Percentiles rank a stretch among this genome's conserved stretches.
phyloP scores from a whole-genome alignment of 495 filamentous ascomycete species.

The Neurospora terricola region DNA sequence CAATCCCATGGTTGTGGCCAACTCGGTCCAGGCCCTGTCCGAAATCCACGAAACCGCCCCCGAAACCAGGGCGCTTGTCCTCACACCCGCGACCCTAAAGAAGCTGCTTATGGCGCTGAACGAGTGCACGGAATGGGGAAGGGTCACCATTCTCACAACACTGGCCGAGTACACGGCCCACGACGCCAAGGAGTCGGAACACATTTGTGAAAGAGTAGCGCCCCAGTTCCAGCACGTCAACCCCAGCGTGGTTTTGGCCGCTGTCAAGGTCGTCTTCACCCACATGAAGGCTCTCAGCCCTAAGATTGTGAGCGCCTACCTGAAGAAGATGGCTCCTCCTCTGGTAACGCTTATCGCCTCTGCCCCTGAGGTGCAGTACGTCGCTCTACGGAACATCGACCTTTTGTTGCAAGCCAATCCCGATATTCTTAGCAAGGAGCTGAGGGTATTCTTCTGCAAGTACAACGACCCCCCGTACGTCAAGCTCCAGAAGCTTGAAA shows the following conservation, averaged over 20 bases:
- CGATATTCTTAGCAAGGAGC: constrained; percentile 91
- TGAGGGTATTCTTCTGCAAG: constrained; percentile 99
- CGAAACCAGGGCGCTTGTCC: constrained; percentile 75
- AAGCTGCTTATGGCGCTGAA: constrained; percentile 95
- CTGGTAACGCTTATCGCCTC: constrained; percentile 92
- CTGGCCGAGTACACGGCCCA: constrained; percentile 77
- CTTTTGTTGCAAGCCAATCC: constrained; percentile 89
- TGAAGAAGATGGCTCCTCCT: constrained; percentile 97
- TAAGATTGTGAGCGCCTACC: constrained; percentile 69
- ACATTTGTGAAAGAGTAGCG: constrained; percentile 92
- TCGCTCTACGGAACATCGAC: constrained; percentile 88
- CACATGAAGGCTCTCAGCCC: constrained; percentile 81
- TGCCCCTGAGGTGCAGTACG: constrained; percentile 93
- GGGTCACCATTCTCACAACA: constrained; percentile 85
- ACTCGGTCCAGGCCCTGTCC: constrained; percentile 83
- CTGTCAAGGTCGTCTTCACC: constrained; percentile 94
- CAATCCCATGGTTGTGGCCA: constrained; percentile 98
- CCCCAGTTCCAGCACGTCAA: constrained; percentile 99
- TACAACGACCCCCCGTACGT: constrained; percentile 99
- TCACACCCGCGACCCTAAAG: constrained; percentile 74
- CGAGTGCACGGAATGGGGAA: constrained; percentile 98
- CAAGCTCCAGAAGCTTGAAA: constrained; percentile 96
- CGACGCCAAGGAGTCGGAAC: constrained; percentile 92
- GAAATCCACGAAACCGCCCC: constrained; percentile 88
- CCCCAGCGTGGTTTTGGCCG: constrained; percentile 88